phyloP scores from a whole-genome alignment of 495 filamentous ascomycete species.

The Pyrenula massariospora region DNA sequence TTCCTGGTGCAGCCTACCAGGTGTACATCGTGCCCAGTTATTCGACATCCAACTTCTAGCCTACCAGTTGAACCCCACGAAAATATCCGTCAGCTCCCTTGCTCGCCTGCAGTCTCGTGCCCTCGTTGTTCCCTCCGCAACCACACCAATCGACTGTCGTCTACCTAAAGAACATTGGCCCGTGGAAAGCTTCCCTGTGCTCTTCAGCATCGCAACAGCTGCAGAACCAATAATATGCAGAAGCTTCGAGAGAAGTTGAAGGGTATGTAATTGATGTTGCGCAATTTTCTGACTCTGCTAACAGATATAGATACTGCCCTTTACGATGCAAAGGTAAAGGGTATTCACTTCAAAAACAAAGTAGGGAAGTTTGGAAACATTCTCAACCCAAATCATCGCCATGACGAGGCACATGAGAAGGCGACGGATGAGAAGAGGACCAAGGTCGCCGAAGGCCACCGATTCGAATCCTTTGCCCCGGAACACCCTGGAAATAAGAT shows the following conservation, averaged over 20 bases:
- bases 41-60: no score
- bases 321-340: slow-evolving; percentile 32
- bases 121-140: no score
- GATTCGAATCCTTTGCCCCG: slow-evolving; percentile 82
- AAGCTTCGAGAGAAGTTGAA: background rate
- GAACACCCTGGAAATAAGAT: slow-evolving; percentile 72
- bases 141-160: no score
- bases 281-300: background rate
- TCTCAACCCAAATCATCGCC: slow-evolving; percentile 83
- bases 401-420: slow-evolving; percentile 88
- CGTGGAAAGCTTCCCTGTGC: no score
- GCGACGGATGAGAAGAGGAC: slow-evolving; percentile 68
- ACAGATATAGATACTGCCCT: slow-evolving; percentile 20
- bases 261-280: background rate
- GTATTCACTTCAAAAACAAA: slow-evolving; percentile 46
- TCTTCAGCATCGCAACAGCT: no score
- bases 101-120: no score
- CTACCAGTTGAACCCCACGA: no score
- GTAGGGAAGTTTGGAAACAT: slow-evolving; percentile 60
- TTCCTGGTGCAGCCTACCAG: no score
- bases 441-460: slow-evolving; percentile 58
- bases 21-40: no score
- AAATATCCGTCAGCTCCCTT: no score
- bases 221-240: no score
- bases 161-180: no score